Conservation (phyloP, 2,329 filamentous ascomycete genomes). For the Neospermospora avenae region DNA sequence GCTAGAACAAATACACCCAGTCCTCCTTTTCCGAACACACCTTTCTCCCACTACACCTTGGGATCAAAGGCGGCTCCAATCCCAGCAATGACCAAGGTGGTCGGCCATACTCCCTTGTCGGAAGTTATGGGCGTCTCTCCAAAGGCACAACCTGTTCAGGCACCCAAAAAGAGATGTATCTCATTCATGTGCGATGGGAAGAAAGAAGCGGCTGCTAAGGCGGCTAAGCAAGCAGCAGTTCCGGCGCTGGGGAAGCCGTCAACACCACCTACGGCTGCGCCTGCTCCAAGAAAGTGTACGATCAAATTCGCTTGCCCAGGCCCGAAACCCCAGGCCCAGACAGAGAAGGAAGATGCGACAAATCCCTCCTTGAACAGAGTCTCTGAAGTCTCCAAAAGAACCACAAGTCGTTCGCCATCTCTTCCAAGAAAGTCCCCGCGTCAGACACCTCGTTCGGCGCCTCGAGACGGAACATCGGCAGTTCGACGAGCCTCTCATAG, state of each 20-base stretch:
- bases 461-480: constrained; percentile 28
- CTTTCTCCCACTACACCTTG: constrained; percentile 38
- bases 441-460: constrained; percentile 7
- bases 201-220: constrained; percentile 45
- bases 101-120: constrained; percentile 12
- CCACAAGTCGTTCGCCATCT: constrained; percentile 28
- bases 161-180: constrained; percentile 81
- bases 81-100: constrained; percentile 10
- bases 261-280: constrained; percentile 32
- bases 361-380: constrained; percentile 15
- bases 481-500: constrained; percentile 39
- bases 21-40: constrained; percentile 68
- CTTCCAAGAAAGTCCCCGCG: constrained; percentile 30
- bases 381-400: constrained; percentile 18
- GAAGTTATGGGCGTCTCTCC: constrained; percentile 29
- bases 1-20: constrained; percentile 86
- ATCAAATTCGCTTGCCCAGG: constrained; percentile 76
- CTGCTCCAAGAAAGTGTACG: constrained; percentile 50
- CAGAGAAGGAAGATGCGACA: constrained; percentile 12
- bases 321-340: constrained; percentile 44
- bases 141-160: constrained; percentile 54
- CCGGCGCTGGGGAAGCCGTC: constrained; percentile 40
- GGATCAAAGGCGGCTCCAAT: constrained; percentile 21
- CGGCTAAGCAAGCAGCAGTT: constrained; percentile 35
- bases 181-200: constrained; percentile 78